phyloP scores from a whole-genome alignment of 2,329 filamentous ascomycete genomes.

The Fusarium neocosmosporiellum region DNA sequence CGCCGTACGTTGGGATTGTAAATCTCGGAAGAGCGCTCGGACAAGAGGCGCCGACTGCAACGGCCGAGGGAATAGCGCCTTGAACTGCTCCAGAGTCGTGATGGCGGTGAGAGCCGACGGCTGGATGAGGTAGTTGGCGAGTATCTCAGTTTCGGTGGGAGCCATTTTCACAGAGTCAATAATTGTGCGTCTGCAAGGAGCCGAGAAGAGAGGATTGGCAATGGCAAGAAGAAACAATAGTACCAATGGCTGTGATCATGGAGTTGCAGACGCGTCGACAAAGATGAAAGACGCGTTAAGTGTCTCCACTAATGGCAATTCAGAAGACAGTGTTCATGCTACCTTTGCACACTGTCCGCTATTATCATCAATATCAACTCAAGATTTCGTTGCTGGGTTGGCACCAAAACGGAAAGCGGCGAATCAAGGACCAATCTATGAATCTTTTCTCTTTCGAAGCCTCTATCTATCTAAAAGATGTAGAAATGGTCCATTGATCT shows the following conservation, averaged over 20 bases:
- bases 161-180: conserved; percentile 63
- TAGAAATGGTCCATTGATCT: neutral
- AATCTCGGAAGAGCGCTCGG: conserved; percentile 79
- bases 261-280: conserved; percentile 28
- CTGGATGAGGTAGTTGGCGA: conserved; percentile 81
- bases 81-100: conserved; percentile 80
- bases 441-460: neutral
- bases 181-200: neutral
- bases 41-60: conserved; percentile 75
- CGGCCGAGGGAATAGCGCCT: conserved; percentile 77
- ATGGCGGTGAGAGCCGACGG: conserved; percentile 80
- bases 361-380: neutral
- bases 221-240: neutral
- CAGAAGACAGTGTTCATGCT: conserved; percentile 5
- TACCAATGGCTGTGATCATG: neutral
- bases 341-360: neutral
- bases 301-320: conserved; percentile 8
- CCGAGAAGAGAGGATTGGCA: neutral
- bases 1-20: conserved; percentile 78
- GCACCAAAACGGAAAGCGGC: neutral
- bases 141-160: conserved; percentile 78
- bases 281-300: conserved; percentile 34
- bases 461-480: neutral
- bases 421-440: neutral
- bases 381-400: neutral